Conservation (phyloP, 2,329 filamentous ascomycete genomes). For the Xylaria sp. region DNA sequence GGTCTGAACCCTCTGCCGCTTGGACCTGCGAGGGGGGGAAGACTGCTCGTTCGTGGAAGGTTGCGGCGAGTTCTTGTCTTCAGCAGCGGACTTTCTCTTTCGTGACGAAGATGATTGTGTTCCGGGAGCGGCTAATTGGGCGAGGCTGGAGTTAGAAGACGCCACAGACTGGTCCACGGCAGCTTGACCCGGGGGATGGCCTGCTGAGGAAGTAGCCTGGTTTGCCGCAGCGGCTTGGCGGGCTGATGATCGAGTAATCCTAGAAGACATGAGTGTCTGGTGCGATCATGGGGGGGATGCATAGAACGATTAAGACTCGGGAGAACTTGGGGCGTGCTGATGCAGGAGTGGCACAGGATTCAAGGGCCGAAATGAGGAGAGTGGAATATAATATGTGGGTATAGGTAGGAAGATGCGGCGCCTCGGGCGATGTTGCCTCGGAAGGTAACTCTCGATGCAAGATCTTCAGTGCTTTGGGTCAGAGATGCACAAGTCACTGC, state of each 20-base stretch:
- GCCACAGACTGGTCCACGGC: constrained; percentile 56
- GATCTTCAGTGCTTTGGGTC: constrained; percentile 33
- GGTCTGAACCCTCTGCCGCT: constrained; percentile 75
- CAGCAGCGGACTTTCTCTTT: constrained; percentile 77
- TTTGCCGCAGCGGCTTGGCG: constrained; percentile 88
- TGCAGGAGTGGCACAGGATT: constrained; percentile 32
- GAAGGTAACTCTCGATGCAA: constrained; percentile 31
- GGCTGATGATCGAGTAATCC: constrained; percentile 94
- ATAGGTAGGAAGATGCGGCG: constrained; percentile 32
- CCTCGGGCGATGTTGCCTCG: constrained; percentile 29
- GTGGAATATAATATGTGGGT: constrained; percentile 30
- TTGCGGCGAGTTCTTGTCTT: constrained; percentile 60
- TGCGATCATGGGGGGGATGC: constrained; percentile 35
- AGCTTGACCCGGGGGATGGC: constrained; percentile 54
- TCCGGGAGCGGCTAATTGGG: constrained; percentile 55
- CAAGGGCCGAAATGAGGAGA: constrained; percentile 23
- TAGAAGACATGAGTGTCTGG: constrained; percentile 86
- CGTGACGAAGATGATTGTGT: constrained; percentile 58
- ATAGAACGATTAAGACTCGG: constrained; percentile 34
- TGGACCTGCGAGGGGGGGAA: constrained; percentile 69
- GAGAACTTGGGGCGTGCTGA: constrained; percentile 32
- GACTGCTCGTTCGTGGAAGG: constrained; percentile 45
- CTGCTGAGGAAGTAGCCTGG: constrained; percentile 61
- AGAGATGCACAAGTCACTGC: constrained; percentile 17
- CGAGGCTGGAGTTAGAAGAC: constrained; percentile 52